Conservation (phyloP, 169 alveolate species). For the Amoebophrya sp. region DNA sequence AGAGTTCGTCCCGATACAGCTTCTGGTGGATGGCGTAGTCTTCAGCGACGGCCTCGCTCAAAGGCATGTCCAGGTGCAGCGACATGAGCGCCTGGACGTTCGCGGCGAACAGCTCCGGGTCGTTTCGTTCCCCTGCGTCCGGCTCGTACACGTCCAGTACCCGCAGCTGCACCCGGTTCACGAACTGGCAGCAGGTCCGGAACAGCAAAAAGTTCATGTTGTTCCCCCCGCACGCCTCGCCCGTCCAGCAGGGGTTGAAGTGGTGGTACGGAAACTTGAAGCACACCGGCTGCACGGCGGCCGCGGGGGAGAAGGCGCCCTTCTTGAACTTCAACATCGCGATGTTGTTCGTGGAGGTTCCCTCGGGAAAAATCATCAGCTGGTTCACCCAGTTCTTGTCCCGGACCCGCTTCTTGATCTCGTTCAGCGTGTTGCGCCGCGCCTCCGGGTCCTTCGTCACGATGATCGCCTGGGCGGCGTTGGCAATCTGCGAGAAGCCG, state of each 20-base stretch:
- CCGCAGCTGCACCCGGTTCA: neutral
- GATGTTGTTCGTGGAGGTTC: neutral
- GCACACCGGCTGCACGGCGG: neutral
- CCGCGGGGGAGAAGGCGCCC: neutral
- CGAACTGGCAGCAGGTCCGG: neutral
- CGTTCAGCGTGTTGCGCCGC: neutral
- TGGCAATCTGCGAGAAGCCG: neutral
- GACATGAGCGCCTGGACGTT: neutral
- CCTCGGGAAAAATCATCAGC: neutral
- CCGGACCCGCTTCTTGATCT: neutral
- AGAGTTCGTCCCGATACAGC: no score
- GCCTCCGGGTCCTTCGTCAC: neutral
- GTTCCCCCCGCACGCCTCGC: neutral
- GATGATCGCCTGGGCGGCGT: neutral
- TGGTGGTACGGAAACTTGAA: neutral
- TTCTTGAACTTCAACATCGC: neutral
- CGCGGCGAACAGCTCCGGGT: neutral
- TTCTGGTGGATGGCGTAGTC: neutral
- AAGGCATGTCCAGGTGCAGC: neutral
- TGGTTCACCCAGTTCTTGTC: neutral
- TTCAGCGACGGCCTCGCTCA: neutral
- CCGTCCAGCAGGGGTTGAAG: neutral
- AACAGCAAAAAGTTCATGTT: neutral
- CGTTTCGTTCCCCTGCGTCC: no score
- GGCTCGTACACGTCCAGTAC: no score